These are phyloP conservation scores for Ustilago hordei DNA, from an alignment of 1,284 basidiomycete genomes.

Conservation along the genomic window DNA sequence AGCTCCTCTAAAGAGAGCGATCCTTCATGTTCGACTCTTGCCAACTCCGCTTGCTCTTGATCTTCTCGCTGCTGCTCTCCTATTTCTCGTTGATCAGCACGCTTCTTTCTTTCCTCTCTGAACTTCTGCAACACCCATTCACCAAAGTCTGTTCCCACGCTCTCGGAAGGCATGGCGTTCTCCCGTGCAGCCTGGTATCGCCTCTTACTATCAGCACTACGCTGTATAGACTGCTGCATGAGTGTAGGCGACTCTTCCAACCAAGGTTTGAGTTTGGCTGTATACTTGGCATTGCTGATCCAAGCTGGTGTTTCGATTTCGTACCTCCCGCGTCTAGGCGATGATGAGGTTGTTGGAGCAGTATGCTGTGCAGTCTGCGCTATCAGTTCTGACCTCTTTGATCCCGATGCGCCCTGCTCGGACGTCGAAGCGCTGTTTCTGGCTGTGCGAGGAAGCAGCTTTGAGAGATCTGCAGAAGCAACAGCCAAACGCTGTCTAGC, in stretches of 20 bases:
- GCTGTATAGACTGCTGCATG: slow-evolving; percentile 23
- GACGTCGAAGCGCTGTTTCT: not conserved
- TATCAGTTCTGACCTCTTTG: slow-evolving; percentile 1
- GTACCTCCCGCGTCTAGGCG: slow-evolving; percentile 7
- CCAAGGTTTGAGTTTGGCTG: slow-evolving; percentile 40
- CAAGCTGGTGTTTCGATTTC: slow-evolving; percentile 38
- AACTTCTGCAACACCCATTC: slow-evolving; percentile 31
- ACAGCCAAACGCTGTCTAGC: slow-evolving; percentile 35
- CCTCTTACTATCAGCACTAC: slow-evolving; percentile 12
- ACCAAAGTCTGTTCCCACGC: slow-evolving; percentile 16
- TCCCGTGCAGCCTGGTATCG: slow-evolving; percentile 19
- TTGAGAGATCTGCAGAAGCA: slow-evolving; percentile 20
- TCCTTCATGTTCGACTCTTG: slow-evolving; percentile 7
- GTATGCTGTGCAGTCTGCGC: slow-evolving; percentile 11
- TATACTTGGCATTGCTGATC: slow-evolving; percentile 35
- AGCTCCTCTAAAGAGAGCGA: slow-evolving; percentile 17
- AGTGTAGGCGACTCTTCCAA: slow-evolving; percentile 25
- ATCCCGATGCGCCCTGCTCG: not conserved
- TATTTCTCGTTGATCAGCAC: not conserved
- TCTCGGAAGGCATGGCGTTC: slow-evolving; percentile 23
- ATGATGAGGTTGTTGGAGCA: not conserved
- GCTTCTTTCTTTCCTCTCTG: slow-evolving; percentile 11
- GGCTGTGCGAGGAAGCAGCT: slow-evolving; percentile 6
- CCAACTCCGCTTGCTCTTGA: not conserved
- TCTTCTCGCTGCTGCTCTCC: not conserved